phyloP scores from a whole-genome alignment of 106 monocot genomes.

The Amphibolis antarctica region DNA sequence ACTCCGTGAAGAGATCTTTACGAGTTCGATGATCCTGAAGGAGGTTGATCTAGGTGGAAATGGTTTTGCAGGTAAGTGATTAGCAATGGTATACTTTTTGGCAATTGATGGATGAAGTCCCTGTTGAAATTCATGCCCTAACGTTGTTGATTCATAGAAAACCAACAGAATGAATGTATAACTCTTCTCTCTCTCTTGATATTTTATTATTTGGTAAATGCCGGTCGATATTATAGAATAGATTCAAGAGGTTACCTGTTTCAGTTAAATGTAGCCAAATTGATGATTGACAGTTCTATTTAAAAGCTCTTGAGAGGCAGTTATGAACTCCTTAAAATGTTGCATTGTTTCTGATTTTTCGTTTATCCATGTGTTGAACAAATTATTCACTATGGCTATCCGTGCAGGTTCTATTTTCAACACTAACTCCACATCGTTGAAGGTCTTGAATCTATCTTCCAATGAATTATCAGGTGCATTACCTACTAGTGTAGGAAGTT shows the following conservation, averaged over 20 bases:
- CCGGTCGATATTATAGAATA: no score
- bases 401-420: conserved; percentile 37
- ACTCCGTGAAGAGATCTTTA: conserved; percentile 45
- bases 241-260: no score
- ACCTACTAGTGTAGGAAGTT: conserved; percentile 41
- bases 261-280: no score
- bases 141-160: no score
- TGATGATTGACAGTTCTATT: no score
- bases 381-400: background rate
- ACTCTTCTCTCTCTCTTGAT: no score
- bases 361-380: background rate
- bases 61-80: conserved; percentile 59
- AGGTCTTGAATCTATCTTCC: conserved; percentile 65
- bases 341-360: background rate
- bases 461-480: conserved; percentile 53
- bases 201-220: no score
- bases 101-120: no score
- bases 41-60: conserved; percentile 82
- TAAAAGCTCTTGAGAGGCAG: no score
- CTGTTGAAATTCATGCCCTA: no score
- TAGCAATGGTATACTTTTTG: no score
- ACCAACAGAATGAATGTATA: no score
- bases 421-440: conserved; percentile 63
- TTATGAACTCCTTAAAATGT: background rate
- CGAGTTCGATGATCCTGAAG: conserved; percentile 28